Base-by-base conservation (phyloP, 176 grass and related monocot genomes). In the Raddia guianensis region DNA sequence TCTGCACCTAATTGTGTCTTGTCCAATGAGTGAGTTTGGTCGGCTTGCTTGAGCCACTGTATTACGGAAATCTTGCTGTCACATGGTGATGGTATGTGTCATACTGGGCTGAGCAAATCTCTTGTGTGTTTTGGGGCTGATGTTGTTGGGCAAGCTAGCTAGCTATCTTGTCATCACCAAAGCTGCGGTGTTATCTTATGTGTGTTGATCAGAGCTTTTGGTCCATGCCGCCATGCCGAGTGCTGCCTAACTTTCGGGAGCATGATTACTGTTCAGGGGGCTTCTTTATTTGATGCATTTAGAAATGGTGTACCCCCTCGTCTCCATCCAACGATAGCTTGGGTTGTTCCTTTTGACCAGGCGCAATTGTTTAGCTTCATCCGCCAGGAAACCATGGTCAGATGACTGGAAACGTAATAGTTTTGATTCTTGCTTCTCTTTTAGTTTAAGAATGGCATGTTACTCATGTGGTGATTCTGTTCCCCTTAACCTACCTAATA, bases 11-110 rank as follows among this genome's bases (percentile, higher is more conserved):
- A 42, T 42, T 32, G 50, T 60, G 83, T 82, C 83, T 35, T 78
- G 73, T 89, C 83, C 35, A 82, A 85, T 72, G 59, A 75, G 72
- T 75, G 77, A 58, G 61, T 66, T 64, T 43, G 59, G 80, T 74
- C n/a, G 48, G 62, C 18, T 66, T 65, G 70, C 59, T 82, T 52
- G 45, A 65, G 34, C 58, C 59, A 74, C 69, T 13, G 33, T 55
- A 11, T 49, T 19, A 84, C 32, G 52, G 58, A 73, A 58, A 43
- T 11, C 0, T 56, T 60, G 37, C 19, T 33, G 35, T 55, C 49
- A 37, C 60, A 73, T 74, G 70, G 6, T 14, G 34, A 82, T 42
- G 18, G 57, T 27, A 21, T 10, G 52, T 8, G 8, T n/a, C n/a
- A 8, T 59, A n/a, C 21, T 59, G 56, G 56, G 1, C 19, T 20